A percentile compares a stretch with the other conserved stretches of the same genome.
phyloP scores from a whole-genome alignment of 2,329 filamentous ascomycete species.

The Magnaporthiopsis incrustans region DNA sequence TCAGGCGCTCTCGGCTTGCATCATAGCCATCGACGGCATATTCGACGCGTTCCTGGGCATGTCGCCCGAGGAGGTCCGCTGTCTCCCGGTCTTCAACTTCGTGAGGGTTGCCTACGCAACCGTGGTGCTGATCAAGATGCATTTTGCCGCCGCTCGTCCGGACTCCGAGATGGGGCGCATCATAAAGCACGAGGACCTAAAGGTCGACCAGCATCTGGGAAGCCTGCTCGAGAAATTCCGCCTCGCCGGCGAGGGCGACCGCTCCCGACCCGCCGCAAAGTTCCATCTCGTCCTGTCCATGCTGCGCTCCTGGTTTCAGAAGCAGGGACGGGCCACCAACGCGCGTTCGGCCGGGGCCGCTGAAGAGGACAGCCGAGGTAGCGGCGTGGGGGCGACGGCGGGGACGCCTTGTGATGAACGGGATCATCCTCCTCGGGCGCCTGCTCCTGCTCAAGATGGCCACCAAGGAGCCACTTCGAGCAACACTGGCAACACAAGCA shows the following conservation, averaged over 20 bases:
- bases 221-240: constrained; percentile 61
- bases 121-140: constrained; percentile 67
- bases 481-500: constrained; percentile 15
- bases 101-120: constrained; percentile 65
- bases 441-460: background rate
- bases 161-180: constrained; percentile 61
- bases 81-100: constrained; percentile 61
- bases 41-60: constrained; percentile 58
- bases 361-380: background rate
- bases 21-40: constrained; percentile 57
- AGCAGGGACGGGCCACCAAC: constrained; percentile 21
- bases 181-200: constrained; percentile 60
- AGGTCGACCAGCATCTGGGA: constrained; percentile 58
- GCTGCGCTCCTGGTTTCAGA: constrained; percentile 61
- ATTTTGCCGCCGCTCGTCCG: constrained; percentile 56
- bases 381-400: no score
- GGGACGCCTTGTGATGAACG: background rate
- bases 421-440: background rate
- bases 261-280: constrained; percentile 58
- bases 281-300: constrained; percentile 64
- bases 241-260: constrained; percentile 52
- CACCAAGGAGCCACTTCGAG: constrained; percentile 8
- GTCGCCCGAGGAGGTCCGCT: constrained; percentile 50
- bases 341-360: background rate
- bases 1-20: constrained; percentile 57